A percentile compares a stretch with the other conserved stretches of the same genome.
Conservation (phyloP, 352 stramenopile species). For the Globisporangium megalacanthum region DNA sequence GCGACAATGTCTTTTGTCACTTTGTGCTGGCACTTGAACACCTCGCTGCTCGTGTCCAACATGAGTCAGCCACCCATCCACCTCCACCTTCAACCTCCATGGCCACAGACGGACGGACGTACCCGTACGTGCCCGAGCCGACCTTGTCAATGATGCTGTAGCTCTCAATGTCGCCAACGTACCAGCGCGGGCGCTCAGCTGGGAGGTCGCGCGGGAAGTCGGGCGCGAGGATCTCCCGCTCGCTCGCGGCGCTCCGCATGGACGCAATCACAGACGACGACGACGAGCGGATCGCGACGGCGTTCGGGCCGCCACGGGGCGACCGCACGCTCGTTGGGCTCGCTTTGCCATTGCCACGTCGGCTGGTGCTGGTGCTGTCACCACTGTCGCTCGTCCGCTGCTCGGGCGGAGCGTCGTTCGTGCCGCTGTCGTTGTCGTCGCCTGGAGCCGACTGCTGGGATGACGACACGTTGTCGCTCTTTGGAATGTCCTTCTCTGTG, state of each 20-base stretch:
- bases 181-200: slow-evolving; percentile 52
- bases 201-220: slow-evolving; percentile 34
- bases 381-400: background rate
- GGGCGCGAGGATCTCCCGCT: slow-evolving; percentile 60
- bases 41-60: slow-evolving; percentile 40
- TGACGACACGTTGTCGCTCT: background rate
- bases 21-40: slow-evolving; percentile 88
- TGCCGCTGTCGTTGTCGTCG: slow-evolving; percentile 14
- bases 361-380: background rate
- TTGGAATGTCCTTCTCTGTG: background rate
- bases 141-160: slow-evolving; percentile 89
- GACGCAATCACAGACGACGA: slow-evolving; percentile 60
- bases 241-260: slow-evolving; percentile 64
- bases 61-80: too few relatives aligned
- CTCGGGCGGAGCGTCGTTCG: background rate
- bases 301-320: slow-evolving; percentile 8
- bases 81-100: too few relatives aligned
- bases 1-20: slow-evolving; percentile 84
- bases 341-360: background rate
- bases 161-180: slow-evolving; percentile 81
- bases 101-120: slow-evolving; percentile 11
- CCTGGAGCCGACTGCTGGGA: slow-evolving; percentile 6
- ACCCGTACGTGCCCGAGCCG: slow-evolving; percentile 82
- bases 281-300: slow-evolving; percentile 20
- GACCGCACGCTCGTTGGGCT: slow-evolving; percentile 2